Conservation (phyloP, 441 rosid species). For the Aleurites moluccanus region DNA sequence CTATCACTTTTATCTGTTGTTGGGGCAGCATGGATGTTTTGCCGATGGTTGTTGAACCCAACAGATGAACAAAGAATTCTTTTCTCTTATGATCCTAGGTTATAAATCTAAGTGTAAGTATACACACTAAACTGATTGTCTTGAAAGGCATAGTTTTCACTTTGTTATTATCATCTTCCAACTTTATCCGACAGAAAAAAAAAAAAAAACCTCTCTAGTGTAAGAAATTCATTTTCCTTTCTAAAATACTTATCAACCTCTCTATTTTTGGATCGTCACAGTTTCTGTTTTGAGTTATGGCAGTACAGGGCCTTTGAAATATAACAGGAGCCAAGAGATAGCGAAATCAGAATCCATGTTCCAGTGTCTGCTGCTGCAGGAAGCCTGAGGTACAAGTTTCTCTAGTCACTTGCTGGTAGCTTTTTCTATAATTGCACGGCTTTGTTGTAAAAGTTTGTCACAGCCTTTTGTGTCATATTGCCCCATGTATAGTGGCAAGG, state of each 20-base stretch:
- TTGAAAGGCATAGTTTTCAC: background rate
- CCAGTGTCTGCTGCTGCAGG: background rate
- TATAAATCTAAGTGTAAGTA: conserved; percentile 26
- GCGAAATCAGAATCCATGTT: background rate
- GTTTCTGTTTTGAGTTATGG: conserved; percentile 1
- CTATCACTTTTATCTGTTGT: conserved; percentile 77
- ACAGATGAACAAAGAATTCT: conserved; percentile 81
- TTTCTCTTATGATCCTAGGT: conserved; percentile 48
- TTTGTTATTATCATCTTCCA: background rate
- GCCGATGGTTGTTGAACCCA: conserved; percentile 77
- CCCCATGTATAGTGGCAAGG: conserved; percentile 4
- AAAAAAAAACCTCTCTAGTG: too few relatives aligned
- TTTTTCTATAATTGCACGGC: background rate
- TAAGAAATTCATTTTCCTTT: background rate
- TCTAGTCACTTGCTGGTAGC: background rate
- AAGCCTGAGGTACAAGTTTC: conserved; percentile 18
- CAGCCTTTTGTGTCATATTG: background rate
- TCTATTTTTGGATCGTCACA: background rate
- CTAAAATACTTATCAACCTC: background rate
- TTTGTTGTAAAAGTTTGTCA: background rate
- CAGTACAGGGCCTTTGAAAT: background rate
- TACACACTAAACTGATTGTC: background rate
- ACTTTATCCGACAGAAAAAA: too few relatives aligned
- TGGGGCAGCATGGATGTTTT: conserved; percentile 83
- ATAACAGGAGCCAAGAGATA: background rate